phyloP scores from a whole-genome alignment of 176 grass and related monocot genomes.

The Eragrostis curvula region DNA sequence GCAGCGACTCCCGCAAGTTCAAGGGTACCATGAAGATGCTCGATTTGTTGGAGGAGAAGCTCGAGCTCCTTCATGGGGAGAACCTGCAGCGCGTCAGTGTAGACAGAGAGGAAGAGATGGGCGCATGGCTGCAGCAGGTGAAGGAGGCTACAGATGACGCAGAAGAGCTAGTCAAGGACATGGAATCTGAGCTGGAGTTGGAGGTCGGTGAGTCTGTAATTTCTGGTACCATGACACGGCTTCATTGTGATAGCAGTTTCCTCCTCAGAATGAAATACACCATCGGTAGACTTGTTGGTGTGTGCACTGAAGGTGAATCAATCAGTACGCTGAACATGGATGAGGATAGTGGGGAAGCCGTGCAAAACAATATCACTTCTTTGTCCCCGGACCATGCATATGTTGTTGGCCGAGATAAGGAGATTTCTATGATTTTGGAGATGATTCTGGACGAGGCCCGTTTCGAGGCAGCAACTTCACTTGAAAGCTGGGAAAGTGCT shows the following conservation, averaged over 20 bases:
- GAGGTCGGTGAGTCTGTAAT: neutral
- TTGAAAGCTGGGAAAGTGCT: conserved; percentile 1
- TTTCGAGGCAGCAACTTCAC: neutral
- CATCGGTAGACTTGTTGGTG: conserved; percentile 13
- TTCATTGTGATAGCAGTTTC: neutral
- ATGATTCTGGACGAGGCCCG: conserved; percentile 11
- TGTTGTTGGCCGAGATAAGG: conserved; percentile 28
- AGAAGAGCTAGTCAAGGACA: conserved; percentile 23
- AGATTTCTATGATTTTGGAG: conserved; percentile 23
- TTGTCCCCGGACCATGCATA: neutral
- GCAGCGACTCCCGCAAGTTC: neutral
- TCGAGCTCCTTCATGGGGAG: neutral
- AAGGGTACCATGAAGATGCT: conserved; percentile 21
- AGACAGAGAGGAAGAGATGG: conserved; percentile 9
- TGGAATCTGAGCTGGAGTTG: neutral
- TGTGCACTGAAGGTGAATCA: conserved; percentile 17
- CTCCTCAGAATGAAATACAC: conserved; percentile 14
- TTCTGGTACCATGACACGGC: neutral
- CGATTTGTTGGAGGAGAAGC: conserved; percentile 30
- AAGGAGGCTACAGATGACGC: conserved; percentile 11
- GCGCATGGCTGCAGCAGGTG: conserved; percentile 1
- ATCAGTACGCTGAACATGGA: neutral
- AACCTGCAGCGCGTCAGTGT: neutral
- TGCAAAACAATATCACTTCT: neutral
- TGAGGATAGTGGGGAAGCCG: neutral